phyloP scores from a whole-genome alignment of 495 filamentous ascomycete genomes.

The Neurospora pannonica region DNA sequence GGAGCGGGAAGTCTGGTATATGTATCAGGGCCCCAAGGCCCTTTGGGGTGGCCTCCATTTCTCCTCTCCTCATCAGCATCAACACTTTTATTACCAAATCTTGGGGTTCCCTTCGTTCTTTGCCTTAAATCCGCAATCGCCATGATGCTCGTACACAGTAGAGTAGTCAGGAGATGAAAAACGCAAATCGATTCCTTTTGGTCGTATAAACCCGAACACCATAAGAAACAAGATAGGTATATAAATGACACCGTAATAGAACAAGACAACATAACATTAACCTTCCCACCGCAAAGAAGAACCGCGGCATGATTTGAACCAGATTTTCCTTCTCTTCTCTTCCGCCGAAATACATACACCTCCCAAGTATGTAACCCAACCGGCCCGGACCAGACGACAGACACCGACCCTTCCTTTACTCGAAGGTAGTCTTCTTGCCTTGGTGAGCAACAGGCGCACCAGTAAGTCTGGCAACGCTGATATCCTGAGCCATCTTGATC shows the following conservation, averaged over 20 bases:
- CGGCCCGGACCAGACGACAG: background rate
- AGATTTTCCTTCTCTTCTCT: background rate
- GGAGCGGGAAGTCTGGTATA: too few relatives aligned
- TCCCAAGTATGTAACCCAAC: background rate
- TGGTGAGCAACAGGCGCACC: slow-evolving; percentile 70
- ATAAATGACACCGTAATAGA: background rate
- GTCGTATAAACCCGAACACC: background rate
- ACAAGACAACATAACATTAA: background rate
- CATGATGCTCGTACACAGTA: background rate
- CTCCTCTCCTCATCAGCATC: too few relatives aligned
- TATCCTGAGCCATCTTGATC: slow-evolving; percentile 17
- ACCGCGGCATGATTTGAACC: background rate
- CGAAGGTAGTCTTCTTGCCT: slow-evolving; percentile 80
- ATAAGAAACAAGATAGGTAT: background rate
- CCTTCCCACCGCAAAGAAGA: background rate
- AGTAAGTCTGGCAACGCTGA: slow-evolving; percentile 45
- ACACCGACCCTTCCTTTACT: slow-evolving; percentile 31
- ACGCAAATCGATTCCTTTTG: background rate
- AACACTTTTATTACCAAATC: too few relatives aligned
- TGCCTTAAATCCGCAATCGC: background rate
- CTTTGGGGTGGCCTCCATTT: too few relatives aligned
- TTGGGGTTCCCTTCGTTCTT: too few relatives aligned
- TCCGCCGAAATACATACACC: background rate
- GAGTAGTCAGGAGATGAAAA: background rate
- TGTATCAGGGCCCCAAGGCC: too few relatives aligned